Percentiles rank a stretch among this genome's conserved stretches.
Evolutionary conservation across 2,329 filamentous ascomycete genomes (phyloP).

Genomic region (Madurella fahalii): DNA sequence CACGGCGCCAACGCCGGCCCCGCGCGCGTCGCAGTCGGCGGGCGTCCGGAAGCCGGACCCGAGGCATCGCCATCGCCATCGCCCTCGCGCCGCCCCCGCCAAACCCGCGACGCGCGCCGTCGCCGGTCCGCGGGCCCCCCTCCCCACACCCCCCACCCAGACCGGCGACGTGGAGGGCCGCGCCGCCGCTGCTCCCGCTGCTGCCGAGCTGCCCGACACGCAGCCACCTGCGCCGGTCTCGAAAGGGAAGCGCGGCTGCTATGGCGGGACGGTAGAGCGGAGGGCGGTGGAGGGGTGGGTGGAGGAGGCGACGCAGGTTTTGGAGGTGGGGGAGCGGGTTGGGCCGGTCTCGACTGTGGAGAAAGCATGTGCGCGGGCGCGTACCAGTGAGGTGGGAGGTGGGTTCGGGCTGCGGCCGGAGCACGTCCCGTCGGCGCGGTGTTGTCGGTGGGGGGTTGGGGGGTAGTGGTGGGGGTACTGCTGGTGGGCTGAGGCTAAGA

Average conservation of each 20-base stretch:
- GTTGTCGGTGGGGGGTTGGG: not conserved
- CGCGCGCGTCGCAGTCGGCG: no score
- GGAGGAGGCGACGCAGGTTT: not conserved
- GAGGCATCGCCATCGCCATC: no score
- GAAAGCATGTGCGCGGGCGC: no score
- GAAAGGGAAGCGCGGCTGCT: not conserved
- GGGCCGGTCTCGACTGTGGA: no score
- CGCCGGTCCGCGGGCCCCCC: no score
- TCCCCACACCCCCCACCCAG: constrained; percentile 5
- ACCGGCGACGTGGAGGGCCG: not conserved
- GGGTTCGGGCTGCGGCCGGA: not conserved
- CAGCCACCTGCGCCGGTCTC: no score
- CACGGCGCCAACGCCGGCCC: not conserved
- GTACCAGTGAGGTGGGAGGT: not conserved
- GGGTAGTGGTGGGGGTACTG: no score
- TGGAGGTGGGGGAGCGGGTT: not conserved
- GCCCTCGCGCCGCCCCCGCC: no score
- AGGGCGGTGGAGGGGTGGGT: not conserved
- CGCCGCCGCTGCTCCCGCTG: not conserved
- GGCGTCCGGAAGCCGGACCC: not conserved
- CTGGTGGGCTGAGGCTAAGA: not conserved
- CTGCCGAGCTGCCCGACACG: not conserved
- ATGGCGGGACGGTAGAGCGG: not conserved
- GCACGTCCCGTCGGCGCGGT: not conserved
- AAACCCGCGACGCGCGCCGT: no score